Evolutionary conservation across 441 rosid species (phyloP).

Genomic region (Flueggea neowawraea): DNA sequence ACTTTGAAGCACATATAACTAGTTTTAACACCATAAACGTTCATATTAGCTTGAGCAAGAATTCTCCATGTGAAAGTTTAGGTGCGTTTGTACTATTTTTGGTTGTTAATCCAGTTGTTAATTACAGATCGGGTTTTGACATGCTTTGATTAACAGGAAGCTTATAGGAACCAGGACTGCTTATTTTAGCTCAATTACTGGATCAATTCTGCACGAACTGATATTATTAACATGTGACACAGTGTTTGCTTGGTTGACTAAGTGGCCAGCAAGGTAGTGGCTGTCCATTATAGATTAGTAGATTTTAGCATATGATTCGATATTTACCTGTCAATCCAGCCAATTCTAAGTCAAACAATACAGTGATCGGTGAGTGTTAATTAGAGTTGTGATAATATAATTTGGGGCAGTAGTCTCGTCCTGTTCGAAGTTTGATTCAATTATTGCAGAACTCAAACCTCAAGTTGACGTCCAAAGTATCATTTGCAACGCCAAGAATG

Average conservation of each 20-base stretch:
- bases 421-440: not conserved
- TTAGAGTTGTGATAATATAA: not conserved
- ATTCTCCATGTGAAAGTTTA: constrained; percentile 7
- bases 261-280: constrained; percentile 17
- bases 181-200: constrained; percentile 6
- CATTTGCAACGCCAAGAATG: no score
- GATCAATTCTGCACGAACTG: constrained; percentile 1
- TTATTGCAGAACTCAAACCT: not conserved
- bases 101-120: constrained; percentile 15
- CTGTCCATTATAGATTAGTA: constrained; percentile 10
- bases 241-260: constrained; percentile 14
- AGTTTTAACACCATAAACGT: not conserved
- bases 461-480: no score
- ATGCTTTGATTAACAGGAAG: constrained; percentile 17
- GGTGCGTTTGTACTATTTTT: not conserved
- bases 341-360: not conserved
- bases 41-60: no score
- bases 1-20: no score
- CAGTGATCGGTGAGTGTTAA: not conserved
- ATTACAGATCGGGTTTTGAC: not conserved
- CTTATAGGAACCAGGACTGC: not conserved
- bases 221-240: not conserved
- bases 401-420: not conserved
- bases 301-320: not conserved
- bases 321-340: not conserved